Base-by-base conservation (phyloP, 345 rosid genomes). In the Hibiscus syriacus region DNA sequence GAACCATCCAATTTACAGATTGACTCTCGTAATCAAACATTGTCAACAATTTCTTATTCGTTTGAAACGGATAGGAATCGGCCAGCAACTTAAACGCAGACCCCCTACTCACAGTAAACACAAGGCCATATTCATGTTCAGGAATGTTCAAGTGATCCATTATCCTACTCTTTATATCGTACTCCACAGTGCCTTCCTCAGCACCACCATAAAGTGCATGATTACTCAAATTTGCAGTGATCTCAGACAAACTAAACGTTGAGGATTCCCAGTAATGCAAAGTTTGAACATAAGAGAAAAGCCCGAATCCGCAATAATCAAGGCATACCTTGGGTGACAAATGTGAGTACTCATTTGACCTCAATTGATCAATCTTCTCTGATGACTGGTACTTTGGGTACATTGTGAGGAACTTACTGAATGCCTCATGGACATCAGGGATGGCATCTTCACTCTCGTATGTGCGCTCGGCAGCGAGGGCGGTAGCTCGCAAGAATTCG, bases 21-120 rank as follows among this genome's bases (percentile, higher is more conserved):
- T 92, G 97, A 74, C 99, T 95, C 80, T 95, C 97, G 36, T 95
- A 84, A 85, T 95, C 99, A 73, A 95, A 92, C 99, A 95, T 95
- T 9, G 97, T 95, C 83, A 92, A 68, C 74, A 95, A 76, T 79
- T 87, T 90, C 88, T 87, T 90, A 76, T 95, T 95, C 2, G 97
- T 92, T 26, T 95, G 92, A 67, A 95, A 95, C 6, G 99, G 99
- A 72, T 95, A 95, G 0, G 99, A 90, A 59, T 90, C 98, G 0
- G 98, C 98, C 19, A 95, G 85, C 78, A 95, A 81, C 73, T 87
- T 92, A 60, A 92, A 95, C 6, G 98, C 98, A 27, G 98, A 95
- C n/a, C 99, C 98, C 80, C 99, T 87, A 75, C 99, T 95, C n/a
- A 90, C 98, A 6, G 98, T 95, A 67, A 95, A 95, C 43, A 95